Base-by-base conservation (phyloP, 192 early-diverging fungal genomes). In the Allomyces macrogynus region DNA sequence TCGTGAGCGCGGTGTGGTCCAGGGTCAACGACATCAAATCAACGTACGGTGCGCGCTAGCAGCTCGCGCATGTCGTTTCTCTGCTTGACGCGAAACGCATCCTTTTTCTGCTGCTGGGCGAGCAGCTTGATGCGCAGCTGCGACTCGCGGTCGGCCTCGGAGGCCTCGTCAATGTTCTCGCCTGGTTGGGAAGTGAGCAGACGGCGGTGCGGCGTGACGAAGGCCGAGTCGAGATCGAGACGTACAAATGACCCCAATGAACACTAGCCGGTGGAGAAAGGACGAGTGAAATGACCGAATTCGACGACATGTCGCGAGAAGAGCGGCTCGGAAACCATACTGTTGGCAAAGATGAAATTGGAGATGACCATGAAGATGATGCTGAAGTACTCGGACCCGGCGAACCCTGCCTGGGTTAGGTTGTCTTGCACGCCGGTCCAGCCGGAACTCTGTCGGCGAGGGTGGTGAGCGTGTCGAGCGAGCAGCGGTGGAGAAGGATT, bases 171-270 rank as follows among this genome's bases (percentile, higher is more conserved):
- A 40, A 78, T 68, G 61, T 79, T 79, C 70, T 54, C 22, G 24
- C 26, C 26, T 27, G 26, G 2, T 1, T 4, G 26, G 4, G 26
- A 27, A 4, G 26, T 27, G 26, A 4, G 26, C 4, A 4, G 7
- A 67, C 27, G 23, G 42, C n/a, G 25, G 1, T 49, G 49, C 18
- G 22, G 61, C 63, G 23, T 3, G 18, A 67, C 27, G 60, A 16
- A 1, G 20, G 66, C 67, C 18, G 10, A 57, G 16, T 24, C 16
- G 10, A 20, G 42, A 65, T 22, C 23, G 23, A n/a, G 23, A 23
- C n/a, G 23, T 20, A 68, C 74, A 76, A 65, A 79, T 78, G 62
- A 79, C 74, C 3, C 71, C 78, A 68, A 79, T 78, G 63, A 78
- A 79, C 63, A 78, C 44, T 54, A 54, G 1, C 26, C 26, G 2